These are phyloP conservation scores for Auricularia heimuer DNA, from an alignment of 768 basidiomycete genomes.

Conservation along the genomic window DNA sequence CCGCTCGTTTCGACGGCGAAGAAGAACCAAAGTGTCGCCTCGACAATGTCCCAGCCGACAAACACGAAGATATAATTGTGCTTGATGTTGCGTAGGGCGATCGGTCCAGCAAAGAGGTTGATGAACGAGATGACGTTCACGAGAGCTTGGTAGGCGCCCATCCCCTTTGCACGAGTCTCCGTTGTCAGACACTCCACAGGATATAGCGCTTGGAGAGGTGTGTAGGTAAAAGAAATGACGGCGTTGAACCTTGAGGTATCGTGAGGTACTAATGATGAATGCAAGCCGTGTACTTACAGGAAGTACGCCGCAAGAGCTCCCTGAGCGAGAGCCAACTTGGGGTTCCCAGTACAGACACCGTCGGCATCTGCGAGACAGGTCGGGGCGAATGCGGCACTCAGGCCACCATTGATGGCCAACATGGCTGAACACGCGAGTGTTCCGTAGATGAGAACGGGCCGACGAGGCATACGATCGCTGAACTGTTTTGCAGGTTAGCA, in stretches of 20 bases:
- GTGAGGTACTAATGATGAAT: too few relatives aligned
- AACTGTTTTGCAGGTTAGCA: constrained; percentile 10
- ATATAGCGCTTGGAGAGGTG: constrained; percentile 49
- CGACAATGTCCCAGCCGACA: constrained; percentile 19
- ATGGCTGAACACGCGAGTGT: constrained; percentile 19
- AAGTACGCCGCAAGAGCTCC: constrained; percentile 26
- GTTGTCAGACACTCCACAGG: constrained; percentile 47
- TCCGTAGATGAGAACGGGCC: constrained; percentile 23
- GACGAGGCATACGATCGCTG: constrained; percentile 21
- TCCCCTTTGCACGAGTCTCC: constrained; percentile 52
- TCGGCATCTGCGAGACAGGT: not conserved
- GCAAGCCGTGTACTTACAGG: constrained; percentile 14
- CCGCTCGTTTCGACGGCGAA: constrained; percentile 19
- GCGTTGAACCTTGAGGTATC: constrained; percentile 29
- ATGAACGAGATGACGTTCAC: constrained; percentile 27
- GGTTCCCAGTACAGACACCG: not conserved
- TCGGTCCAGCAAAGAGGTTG: constrained; percentile 43
- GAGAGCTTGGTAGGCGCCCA: constrained; percentile 38
- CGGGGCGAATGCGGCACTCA: constrained; percentile 14
- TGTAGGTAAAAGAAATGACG: constrained; percentile 43
- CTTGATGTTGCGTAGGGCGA: constrained; percentile 30
- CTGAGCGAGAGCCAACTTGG: constrained; percentile 18
- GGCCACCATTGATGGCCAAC: constrained; percentile 15
- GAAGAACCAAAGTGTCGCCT: constrained; percentile 18
- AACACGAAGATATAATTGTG: constrained; percentile 26